Evolutionary conservation across 306 rosid genomes (phyloP).

Genomic region (Cyclanthera cordifolia): DNA sequence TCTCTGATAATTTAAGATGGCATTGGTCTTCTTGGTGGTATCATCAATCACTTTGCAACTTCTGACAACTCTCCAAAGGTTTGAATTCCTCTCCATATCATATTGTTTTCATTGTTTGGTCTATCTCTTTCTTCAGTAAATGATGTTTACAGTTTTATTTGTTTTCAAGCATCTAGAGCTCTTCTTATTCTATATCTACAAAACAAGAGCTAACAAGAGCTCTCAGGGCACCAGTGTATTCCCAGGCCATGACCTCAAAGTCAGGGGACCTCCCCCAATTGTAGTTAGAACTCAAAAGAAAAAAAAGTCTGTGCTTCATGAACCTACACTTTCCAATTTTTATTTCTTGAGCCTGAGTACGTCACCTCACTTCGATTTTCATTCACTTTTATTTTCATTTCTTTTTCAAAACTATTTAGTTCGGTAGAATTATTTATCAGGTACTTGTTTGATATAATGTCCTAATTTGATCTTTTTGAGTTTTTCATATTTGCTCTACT

Average conservation of each 20-base stretch:
- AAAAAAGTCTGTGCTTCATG: background rate
- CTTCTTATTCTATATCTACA: background rate
- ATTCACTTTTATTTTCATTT: background rate
- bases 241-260: too few species aligned
- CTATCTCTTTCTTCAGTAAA: background rate
- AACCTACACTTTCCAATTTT: background rate
- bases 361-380: background rate
- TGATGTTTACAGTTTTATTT: background rate
- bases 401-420: background rate
- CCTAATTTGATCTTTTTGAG: background rate
- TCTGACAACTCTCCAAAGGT: conserved; percentile 76
- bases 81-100: conserved; percentile 18
- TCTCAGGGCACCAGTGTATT: too few species aligned
- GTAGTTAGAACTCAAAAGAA: too few species aligned
- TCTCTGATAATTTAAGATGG: conserved; percentile 56
- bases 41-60: conserved; percentile 59
- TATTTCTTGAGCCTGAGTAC: background rate
- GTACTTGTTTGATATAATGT: background rate
- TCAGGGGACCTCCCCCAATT: too few species aligned
- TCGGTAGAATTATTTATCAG: background rate
- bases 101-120: background rate
- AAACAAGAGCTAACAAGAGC: background rate
- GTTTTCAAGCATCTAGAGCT: background rate
- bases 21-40: conserved; percentile 85
- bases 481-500: background rate